Base-by-base conservation (phyloP, 352 stramenopile genomes). In the Phytopythium litorale region DNA sequence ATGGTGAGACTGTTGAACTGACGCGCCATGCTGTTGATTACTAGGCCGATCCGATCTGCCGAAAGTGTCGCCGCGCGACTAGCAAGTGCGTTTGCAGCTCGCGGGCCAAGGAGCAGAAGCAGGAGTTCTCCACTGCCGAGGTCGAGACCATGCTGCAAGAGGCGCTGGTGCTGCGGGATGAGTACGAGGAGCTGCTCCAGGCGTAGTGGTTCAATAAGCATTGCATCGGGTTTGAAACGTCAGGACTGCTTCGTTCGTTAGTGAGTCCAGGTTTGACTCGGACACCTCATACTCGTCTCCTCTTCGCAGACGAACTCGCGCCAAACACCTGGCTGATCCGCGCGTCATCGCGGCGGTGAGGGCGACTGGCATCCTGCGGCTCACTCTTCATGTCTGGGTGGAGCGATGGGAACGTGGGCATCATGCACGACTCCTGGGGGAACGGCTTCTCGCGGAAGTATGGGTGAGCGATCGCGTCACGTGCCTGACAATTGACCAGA, bases 141-240 rank as follows among this genome's bases (percentile, higher is more conserved):
- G 58, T 94, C 15, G 67, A 75, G 61, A 64, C 74, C 42, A 91
- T 92, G 85, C 71, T 94, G 55, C 66, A 87, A 33, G 79, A 94
- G 49, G 81, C 83, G 2, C 71, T 92, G 15, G 74, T 79, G 32
- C 49, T 92, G 52, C 79, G 81, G 21, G 78, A 92, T 19, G 75
- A 89, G 38, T 87, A 89, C 40, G 79, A 89, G 43, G 78, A 92
- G 48, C 64, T 92, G n/a, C 60, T 90, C 19, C 72, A 88, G n/a
- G 59, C 72, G 9, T 64, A 72, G n/a, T 67, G 46, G 1, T 35
- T 53, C 15, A 11, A 52, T 6, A 13, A 52, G 21, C 7, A 21
- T 23, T 16, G 11, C 46, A 52, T 21, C 18, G 16, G 40, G 5
- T 21, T 48, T 19, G 5, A 48, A 48, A 3, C 42, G 6, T 48